phyloP scores from a whole-genome alignment of 768 basidiomycete genomes.

The Tricholoma matsutake region DNA sequence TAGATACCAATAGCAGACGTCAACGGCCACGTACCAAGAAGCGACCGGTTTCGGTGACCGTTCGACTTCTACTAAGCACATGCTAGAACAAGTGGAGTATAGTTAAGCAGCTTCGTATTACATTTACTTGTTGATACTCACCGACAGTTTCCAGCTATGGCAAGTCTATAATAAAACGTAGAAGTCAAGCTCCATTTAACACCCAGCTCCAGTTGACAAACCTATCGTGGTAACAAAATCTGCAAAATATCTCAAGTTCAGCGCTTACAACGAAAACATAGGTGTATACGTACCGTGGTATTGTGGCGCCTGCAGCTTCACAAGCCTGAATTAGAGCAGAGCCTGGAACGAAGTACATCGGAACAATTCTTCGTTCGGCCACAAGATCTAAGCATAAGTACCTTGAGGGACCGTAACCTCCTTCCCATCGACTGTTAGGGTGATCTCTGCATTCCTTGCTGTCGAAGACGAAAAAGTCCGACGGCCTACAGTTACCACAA shows the following conservation, averaged over 20 bases:
- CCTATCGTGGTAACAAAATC: conserved; percentile 88
- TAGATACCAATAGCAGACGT: neutral
- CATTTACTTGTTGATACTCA: conserved; percentile 32
- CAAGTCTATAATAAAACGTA: conserved; percentile 51
- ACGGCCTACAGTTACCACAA: conserved; percentile 38
- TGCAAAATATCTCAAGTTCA: conserved; percentile 26
- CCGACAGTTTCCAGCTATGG: conserved; percentile 98
- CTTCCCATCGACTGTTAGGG: conserved; percentile 94
- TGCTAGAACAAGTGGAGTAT: conserved; percentile 43
- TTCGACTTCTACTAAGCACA: conserved; percentile 99
- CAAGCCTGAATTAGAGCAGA: conserved; percentile 97
- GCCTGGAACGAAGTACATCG: conserved; percentile 40
- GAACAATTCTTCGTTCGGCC: neutral
- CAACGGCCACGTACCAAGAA: conserved; percentile 59
- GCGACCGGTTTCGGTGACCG: conserved; percentile 93
- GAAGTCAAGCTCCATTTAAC: conserved; percentile 2
- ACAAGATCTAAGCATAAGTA: conserved; percentile 30
- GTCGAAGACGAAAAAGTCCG: conserved; percentile 66
- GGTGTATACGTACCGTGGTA: conserved; percentile 59
- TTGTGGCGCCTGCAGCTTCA: conserved; percentile 79
- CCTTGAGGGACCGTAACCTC: conserved; percentile 97
- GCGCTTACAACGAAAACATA: conserved; percentile 6
- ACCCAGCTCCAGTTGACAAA: conserved; percentile 26
- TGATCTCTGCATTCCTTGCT: conserved; percentile 72
- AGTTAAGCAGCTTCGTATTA: conserved; percentile 3